These are phyloP conservation scores for Pyrus pyrifolia DNA, from an alignment of 306 rosid species.

Conservation along the genomic window DNA sequence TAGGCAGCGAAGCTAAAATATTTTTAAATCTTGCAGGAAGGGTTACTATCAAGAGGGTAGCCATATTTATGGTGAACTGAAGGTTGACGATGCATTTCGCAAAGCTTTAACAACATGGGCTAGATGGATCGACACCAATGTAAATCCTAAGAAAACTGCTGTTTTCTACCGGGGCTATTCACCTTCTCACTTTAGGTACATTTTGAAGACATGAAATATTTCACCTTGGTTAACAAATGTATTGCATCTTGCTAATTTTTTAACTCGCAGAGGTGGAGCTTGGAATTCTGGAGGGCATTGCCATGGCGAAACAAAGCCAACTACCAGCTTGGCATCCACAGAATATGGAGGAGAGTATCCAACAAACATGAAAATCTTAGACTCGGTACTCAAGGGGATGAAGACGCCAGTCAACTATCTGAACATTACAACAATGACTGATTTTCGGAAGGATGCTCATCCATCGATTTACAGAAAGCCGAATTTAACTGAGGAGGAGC, in stretches of 20 bases:
- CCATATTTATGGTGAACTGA: constrained; percentile 16
- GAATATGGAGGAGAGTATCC: constrained; percentile 12
- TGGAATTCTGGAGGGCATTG: constrained; percentile 24
- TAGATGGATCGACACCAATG: constrained; percentile 15
- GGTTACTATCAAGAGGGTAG: constrained; percentile 22
- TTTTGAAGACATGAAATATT: neutral
- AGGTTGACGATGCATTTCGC: constrained; percentile 8
- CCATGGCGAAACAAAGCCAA: constrained; percentile 11
- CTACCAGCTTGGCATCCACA: neutral
- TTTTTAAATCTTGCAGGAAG: constrained; percentile 5
- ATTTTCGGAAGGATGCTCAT: constrained; percentile 22
- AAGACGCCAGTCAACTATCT: constrained; percentile 9
- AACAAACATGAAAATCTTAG: constrained; percentile 10
- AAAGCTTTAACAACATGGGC: constrained; percentile 21
- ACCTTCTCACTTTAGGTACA: constrained; percentile 24
- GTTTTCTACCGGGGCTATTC: constrained; percentile 25
- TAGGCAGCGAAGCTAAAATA: neutral
- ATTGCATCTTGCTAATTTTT: neutral
- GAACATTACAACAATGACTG: constrained; percentile 22
- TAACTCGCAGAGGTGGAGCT: constrained; percentile 1
- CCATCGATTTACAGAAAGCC: constrained; percentile 37
- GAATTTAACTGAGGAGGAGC: constrained; percentile 35
- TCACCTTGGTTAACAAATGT: neutral
- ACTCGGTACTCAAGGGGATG: constrained; percentile 14
- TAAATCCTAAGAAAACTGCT: constrained; percentile 11